Conservation (phyloP, 306 rosid genomes). For the Prunus dulcis region DNA sequence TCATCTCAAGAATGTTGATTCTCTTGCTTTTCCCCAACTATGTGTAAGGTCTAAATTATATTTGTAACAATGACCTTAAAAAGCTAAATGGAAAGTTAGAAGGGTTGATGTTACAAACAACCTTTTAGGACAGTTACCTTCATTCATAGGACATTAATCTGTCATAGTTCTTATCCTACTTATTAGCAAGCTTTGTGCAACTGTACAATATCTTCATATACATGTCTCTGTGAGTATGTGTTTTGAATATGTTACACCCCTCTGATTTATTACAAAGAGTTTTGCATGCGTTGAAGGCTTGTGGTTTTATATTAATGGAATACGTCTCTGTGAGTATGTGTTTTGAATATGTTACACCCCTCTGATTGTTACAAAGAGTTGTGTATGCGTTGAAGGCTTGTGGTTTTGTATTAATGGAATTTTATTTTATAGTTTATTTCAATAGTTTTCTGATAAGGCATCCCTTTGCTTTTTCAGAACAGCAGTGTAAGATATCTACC, state of each 20-base stretch:
- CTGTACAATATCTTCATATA: not conserved
- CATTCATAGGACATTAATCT: not conserved
- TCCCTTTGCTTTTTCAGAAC: constrained; percentile 48
- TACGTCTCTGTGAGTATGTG: not conserved
- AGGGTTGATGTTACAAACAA: not conserved
- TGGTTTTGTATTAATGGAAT: not conserved
- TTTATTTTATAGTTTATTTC: not conserved
- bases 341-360: not conserved
- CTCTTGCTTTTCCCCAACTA: not conserved
- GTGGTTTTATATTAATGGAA: not conserved
- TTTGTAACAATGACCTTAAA: not conserved
- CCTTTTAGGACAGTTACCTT: not conserved
- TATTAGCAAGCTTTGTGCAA: not conserved
- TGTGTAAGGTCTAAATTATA: not conserved
- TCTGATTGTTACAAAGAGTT: not conserved
- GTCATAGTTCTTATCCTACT: not conserved
- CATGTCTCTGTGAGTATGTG: not conserved
- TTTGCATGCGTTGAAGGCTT: not conserved
- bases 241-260: not conserved
- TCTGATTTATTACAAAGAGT: not conserved
- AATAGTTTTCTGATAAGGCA: not conserved
- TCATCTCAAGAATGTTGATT: not conserved
- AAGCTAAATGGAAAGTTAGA: not conserved
- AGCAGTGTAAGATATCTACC: constrained; percentile 79
- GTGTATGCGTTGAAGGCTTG: not conserved